phyloP scores from a whole-genome alignment of 2,329 filamentous ascomycete genomes.

The Chrysoporthe austroafricana region DNA sequence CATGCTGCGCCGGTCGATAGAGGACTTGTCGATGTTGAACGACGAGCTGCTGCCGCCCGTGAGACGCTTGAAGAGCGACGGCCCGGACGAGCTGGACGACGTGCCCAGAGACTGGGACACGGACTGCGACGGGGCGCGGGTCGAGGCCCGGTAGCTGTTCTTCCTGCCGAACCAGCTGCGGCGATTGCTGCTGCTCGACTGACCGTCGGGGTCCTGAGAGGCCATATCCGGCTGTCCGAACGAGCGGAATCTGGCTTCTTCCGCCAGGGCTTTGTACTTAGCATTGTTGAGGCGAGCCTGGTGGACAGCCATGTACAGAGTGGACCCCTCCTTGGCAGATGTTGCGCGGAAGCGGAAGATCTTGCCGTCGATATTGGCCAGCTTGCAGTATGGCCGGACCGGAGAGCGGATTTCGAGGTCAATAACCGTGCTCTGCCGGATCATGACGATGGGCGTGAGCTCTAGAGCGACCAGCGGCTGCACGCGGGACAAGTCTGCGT shows the following conservation, averaged over 20 bases:
- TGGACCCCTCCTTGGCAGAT: constrained; percentile 75
- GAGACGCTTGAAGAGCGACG: constrained; percentile 79
- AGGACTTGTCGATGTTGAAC: constrained; percentile 84
- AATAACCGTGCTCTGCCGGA: constrained; percentile 87
- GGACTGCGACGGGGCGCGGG: constrained; percentile 65
- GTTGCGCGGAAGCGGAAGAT: constrained; percentile 92
- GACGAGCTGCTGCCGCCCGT: constrained; percentile 69
- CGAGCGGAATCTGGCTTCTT: constrained; percentile 71
- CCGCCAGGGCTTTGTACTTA: constrained; percentile 74
- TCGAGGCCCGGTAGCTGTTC: constrained; percentile 67
- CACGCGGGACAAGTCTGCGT: constrained; percentile 34
- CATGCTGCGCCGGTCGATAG: constrained; percentile 55
- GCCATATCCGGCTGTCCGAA: constrained; percentile 63
- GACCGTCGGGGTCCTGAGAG: constrained; percentile 51
- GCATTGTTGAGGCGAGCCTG: constrained; percentile 88
- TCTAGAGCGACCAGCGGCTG: constrained; percentile 71
- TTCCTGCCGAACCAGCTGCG: constrained; percentile 65
- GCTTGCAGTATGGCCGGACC: constrained; percentile 71
- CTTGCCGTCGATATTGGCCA: constrained; percentile 65
- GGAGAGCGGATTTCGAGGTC: constrained; percentile 94
- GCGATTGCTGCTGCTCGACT: constrained; percentile 49
- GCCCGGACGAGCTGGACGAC: constrained; percentile 64
- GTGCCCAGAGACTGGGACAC: constrained; percentile 73
- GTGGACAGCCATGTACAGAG: constrained; percentile 85
- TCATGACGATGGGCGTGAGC: constrained; percentile 86